phyloP scores from a whole-genome alignment of 768 basidiomycete species.

The Leccinum subgranulosum region DNA sequence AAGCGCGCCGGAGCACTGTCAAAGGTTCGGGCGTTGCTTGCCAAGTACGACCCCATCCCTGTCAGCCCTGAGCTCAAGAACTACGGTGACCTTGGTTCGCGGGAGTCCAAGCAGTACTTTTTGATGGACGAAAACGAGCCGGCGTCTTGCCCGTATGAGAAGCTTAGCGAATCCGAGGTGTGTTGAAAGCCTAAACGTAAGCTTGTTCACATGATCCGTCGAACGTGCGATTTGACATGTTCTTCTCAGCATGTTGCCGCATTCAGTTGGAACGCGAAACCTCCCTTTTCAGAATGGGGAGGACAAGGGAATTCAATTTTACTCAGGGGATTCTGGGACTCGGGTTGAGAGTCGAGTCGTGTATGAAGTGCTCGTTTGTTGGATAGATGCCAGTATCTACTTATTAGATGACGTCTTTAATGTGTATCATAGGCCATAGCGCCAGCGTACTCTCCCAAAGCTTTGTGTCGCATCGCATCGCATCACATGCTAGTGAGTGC shows the following conservation, averaged over 20 bases:
- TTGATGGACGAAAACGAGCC: too few species aligned
- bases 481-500: too few species aligned
- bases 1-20: conserved; percentile 16
- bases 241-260: not conserved
- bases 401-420: not conserved
- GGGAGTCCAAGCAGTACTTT: too few species aligned
- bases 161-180: too few species aligned
- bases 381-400: too few species aligned
- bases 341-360: not conserved
- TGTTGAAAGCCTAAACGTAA: not conserved
- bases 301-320: not conserved
- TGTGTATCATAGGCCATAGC: not conserved
- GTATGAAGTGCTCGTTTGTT: not conserved
- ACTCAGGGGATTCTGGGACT: not conserved
- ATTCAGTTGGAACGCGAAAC: not conserved
- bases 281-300: not conserved
- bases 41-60: conserved; percentile 19
- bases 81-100: not conserved
- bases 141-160: too few species aligned
- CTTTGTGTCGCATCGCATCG: too few species aligned
- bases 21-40: conserved; percentile 15
- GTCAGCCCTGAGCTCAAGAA: conserved; percentile 43
- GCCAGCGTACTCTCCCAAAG: not conserved
- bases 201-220: not conserved
- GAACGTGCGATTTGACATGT: not conserved